Evolutionary conservation across 129 eudicot species (phyloP), one percentile per base, ranked within the genome.

Genomic region (Deinandra increscens): DNA sequence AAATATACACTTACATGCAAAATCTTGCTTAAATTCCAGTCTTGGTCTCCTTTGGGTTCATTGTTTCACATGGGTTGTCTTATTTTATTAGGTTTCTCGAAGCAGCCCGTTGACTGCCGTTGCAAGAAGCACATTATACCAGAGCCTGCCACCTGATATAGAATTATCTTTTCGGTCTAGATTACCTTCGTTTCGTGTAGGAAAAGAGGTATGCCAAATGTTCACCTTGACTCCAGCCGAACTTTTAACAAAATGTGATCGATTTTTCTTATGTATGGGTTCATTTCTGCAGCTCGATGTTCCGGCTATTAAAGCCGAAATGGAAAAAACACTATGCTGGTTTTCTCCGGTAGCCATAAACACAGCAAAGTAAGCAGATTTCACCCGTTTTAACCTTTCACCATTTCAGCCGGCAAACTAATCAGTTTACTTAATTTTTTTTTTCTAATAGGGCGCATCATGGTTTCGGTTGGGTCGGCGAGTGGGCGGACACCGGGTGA

Each of bases 381-480:
- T 58, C 39, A 50, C 44, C 59, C 26, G 50, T 63, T 62, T 68
- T 33, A 31, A 5, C 54, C 34, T 63, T 54, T 42, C 10, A 15
- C 18, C 63, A 18, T 54, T 42, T 34, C 44, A 22, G 43, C 37
- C 0, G 26, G 33, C 42, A 51, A 13, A 39, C 48, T 9, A 19
- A 33, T 55, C 18, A 7, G 2, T 41, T 55, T 74, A 17, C 75
- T 17, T 55, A 64, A 71, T 31, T 4, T 15, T 62, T 46, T 61
- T 61, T 53, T 44, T 48, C 10, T 15, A 14, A 60, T 71, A 91
- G 97, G 84, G 95, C 90, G 22, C 97, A 91, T 82, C 96, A 91
- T 66, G 97, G 97, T 23, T 91, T 90, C 10, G 97, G 97, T 72
- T 90, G 97, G 97, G 95, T 90, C 75, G 97, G 97, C 48, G 97